phyloP scores from a whole-genome alignment of 1,284 basidiomycete genomes.

The Fereydounia khargensis region DNA sequence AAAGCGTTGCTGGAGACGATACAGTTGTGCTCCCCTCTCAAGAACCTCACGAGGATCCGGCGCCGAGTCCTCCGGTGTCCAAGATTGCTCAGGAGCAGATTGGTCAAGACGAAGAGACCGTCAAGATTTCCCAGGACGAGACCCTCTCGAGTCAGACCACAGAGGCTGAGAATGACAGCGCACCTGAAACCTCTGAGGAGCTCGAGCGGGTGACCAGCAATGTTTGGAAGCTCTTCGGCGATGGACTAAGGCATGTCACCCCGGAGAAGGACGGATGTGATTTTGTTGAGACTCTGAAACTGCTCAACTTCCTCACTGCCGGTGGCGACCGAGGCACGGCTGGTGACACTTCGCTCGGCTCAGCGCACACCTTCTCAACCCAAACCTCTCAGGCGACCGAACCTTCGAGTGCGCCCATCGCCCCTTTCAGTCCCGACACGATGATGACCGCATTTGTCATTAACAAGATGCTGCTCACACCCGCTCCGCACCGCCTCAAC shows the following conservation, averaged over 20 bases:
- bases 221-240: conserved; percentile 47
- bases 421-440: conserved; percentile 27
- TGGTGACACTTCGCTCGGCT: conserved; percentile 31
- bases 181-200: conserved; percentile 30
- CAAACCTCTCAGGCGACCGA: conserved; percentile 15
- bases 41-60: too few species aligned
- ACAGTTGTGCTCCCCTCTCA: too few species aligned
- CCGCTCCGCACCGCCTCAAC: conserved; percentile 35
- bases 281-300: conserved; percentile 36
- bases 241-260: conserved; percentile 37
- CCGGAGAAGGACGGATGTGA: conserved; percentile 31
- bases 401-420: conserved; percentile 8
- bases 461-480: conserved; percentile 34
- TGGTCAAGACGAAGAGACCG: too few species aligned
- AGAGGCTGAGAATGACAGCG: too few species aligned
- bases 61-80: too few species aligned
- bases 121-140: too few species aligned
- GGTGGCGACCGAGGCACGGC: conserved; percentile 16
- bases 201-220: conserved; percentile 41
- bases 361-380: conserved; percentile 20
- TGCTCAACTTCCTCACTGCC: conserved; percentile 15
- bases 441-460: conserved; percentile 47
- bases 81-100: too few species aligned
- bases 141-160: too few species aligned
- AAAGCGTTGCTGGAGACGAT: too few species aligned